Base-by-base conservation (phyloP, 768 basidiomycete species). In the Holtermannia corniformis region DNA sequence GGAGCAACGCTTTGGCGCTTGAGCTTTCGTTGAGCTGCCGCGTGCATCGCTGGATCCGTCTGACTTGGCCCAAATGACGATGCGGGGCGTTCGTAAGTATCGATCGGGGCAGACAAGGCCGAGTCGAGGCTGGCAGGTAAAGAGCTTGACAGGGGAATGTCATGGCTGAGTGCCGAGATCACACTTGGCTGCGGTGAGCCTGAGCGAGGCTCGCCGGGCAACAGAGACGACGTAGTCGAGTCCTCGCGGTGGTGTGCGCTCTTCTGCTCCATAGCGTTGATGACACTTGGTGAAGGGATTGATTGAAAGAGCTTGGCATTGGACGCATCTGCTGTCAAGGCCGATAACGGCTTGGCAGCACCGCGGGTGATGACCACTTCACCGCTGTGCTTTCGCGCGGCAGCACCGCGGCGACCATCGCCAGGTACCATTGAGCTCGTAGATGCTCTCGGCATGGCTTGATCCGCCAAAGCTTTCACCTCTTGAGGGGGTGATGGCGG, bases 21-120 rank as follows among this genome's bases (percentile, higher is more conserved):
- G 23, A 48, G 43, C 1, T 55, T 37, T 1, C 57, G 43, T 22
- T 60, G 51, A n/a, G 61, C 65, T 22, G 58, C 63, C 2, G 37
- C 19, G 23, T 20, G 44, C 11, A 44, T 44, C 16, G 47, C 4
- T 22, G 22, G 45, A 51, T 4, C 7, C 7, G 25, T n/a, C n/a
- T n/a, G n/a, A n/a, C n/a, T n/a, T n/a, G n/a, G n/a, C n/a, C n/a
- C n/a, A n/a, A n/a, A n/a, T n/a, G n/a, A n/a, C n/a, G n/a, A n/a
- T n/a, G n/a, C n/a, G n/a, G n/a, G n/a, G n/a, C n/a, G n/a, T n/a
- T n/a, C n/a, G n/a, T n/a, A n/a, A n/a, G n/a, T n/a, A 23, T 79
- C 78, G 37, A 55, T 71, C 2, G 78, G 78, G 3, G 75, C 74
- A 49, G 65, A 73, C 0, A 78, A 78, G 61, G 77, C 79, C 20